These are phyloP conservation scores for Dictyostelium firmibasis DNA, from an alignment of 78 protist species.

Conservation along the genomic window DNA sequence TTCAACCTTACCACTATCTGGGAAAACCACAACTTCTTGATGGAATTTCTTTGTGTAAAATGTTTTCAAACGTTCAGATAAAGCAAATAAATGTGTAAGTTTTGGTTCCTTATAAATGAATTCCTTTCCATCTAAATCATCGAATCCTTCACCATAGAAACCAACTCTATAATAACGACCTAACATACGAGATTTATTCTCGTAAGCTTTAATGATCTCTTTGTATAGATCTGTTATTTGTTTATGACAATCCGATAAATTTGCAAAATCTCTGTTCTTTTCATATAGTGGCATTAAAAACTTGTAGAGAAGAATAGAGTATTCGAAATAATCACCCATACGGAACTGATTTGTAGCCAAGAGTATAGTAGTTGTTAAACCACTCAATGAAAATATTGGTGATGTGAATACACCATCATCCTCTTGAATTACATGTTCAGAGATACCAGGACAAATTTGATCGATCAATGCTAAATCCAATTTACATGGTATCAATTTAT, in stretches of 20 bases:
- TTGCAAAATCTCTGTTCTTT: constrained; percentile 1
- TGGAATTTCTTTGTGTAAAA: constrained; percentile 29
- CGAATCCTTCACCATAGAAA: constrained; percentile 63
- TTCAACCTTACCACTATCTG: constrained; percentile 38
- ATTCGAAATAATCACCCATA: constrained; percentile 50
- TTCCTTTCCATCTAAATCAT: constrained; percentile 70
- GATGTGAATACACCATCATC: constrained; percentile 67
- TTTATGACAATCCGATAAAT: constrained; percentile 27
- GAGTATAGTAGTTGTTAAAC: neutral
- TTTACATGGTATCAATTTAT: constrained; percentile 15
- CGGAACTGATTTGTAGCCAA: constrained; percentile 38
- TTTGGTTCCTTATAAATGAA: constrained; percentile 80
- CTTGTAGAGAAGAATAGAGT: constrained; percentile 33
- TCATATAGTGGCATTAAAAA: constrained; percentile 41
- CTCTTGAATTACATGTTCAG: constrained; percentile 44
- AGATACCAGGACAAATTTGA: constrained; percentile 4
- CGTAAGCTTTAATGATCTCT: constrained; percentile 40
- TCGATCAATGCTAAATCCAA: constrained; percentile 12
- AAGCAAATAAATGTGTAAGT: constrained; percentile 49
- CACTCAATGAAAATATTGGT: constrained; percentile 15
- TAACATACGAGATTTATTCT: constrained; percentile 36
- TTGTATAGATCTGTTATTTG: constrained; percentile 35
- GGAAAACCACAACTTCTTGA: constrained; percentile 28
- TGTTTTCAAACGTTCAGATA: constrained; percentile 47
- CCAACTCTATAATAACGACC: constrained; percentile 81